Conservation (phyloP, 2,329 filamentous ascomycete genomes). For the Nannizzia gypsea region DNA sequence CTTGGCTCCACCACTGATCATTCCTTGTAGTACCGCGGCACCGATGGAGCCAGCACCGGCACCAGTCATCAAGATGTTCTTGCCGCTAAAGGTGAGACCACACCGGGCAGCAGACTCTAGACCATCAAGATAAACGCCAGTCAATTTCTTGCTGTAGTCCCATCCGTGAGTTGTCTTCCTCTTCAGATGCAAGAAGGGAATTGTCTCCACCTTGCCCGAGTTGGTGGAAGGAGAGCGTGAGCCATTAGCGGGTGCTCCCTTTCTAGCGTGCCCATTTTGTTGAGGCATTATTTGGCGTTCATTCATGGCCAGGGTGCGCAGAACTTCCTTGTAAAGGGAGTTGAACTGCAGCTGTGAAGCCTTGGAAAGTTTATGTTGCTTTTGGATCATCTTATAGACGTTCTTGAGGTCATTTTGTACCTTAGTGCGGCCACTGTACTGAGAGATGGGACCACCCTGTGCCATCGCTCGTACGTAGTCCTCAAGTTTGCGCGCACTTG, state of each 20-base stretch:
- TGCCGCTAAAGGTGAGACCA: slow-evolving; percentile 85
- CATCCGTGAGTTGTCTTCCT: slow-evolving; percentile 95
- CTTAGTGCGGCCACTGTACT: slow-evolving; percentile 96
- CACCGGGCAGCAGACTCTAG: slow-evolving; percentile 76
- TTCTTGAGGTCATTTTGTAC: slow-evolving; percentile 90
- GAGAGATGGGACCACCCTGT: slow-evolving; percentile 93
- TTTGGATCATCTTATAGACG: slow-evolving; percentile 96
- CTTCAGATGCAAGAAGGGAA: slow-evolving; percentile 95
- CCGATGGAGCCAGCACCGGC: slow-evolving; percentile 96
- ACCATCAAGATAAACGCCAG: slow-evolving; percentile 81
- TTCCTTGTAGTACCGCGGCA: slow-evolving; percentile 86
- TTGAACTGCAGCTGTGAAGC: slow-evolving; percentile 95
- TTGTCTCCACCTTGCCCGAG: slow-evolving; percentile 81
- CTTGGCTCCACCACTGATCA: slow-evolving; percentile 93
- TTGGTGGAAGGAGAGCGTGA: slow-evolving; percentile 14
- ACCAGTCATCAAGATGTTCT: slow-evolving; percentile 96
- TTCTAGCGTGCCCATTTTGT: slow-evolving; percentile 56
- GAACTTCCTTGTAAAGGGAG: slow-evolving; percentile 82
- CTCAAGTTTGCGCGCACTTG: slow-evolving; percentile 90
- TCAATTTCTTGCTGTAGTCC: slow-evolving; percentile 99
- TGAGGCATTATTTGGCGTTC: slow-evolving; percentile 92
- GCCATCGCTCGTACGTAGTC: slow-evolving; percentile 99
- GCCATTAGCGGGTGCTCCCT: slow-evolving; percentile 40
- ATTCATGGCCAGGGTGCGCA: slow-evolving; percentile 93
- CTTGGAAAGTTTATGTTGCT: slow-evolving; percentile 96